Conservation (phyloP, 2,329 filamentous ascomycete genomes). For the Coleophoma cylindrospora region DNA sequence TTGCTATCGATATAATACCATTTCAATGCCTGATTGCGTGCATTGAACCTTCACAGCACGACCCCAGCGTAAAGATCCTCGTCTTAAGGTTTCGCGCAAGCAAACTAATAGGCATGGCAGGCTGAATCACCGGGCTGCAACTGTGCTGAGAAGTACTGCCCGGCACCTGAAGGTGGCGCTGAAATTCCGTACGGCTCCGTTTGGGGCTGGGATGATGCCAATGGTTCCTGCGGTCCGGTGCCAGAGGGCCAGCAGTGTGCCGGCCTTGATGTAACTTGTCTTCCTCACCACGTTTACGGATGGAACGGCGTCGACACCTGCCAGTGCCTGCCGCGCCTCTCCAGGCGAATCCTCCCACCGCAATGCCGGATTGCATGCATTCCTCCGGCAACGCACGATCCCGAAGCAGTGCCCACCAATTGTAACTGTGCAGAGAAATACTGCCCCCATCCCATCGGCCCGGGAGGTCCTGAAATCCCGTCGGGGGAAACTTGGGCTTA, state of each 20-base stretch:
- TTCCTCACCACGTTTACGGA: background rate
- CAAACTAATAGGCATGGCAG: background rate
- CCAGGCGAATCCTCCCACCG: background rate
- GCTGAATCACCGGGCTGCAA: background rate
- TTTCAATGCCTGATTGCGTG: background rate
- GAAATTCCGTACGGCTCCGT: background rate
- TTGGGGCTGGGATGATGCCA: background rate
- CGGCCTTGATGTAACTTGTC: background rate
- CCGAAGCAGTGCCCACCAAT: background rate
- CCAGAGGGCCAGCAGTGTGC: background rate
- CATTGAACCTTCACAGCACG: background rate
- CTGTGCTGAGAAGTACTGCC: background rate
- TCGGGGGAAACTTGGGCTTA: background rate
- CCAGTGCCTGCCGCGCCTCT: background rate
- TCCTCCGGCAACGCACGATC: background rate
- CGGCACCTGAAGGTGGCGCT: background rate
- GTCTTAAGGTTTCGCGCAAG: background rate
- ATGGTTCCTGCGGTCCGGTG: background rate
- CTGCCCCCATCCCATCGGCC: background rate
- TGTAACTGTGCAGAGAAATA: background rate
- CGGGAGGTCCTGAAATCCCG: background rate
- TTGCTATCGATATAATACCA: background rate
- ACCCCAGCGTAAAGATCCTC: background rate
- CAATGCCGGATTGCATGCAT: background rate
- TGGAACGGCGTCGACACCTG: slow-evolving; percentile 1